Evolutionary conservation across 371 early-diverging fungal genomes (phyloP).

Genomic region (Mucor piriformis): DNA sequence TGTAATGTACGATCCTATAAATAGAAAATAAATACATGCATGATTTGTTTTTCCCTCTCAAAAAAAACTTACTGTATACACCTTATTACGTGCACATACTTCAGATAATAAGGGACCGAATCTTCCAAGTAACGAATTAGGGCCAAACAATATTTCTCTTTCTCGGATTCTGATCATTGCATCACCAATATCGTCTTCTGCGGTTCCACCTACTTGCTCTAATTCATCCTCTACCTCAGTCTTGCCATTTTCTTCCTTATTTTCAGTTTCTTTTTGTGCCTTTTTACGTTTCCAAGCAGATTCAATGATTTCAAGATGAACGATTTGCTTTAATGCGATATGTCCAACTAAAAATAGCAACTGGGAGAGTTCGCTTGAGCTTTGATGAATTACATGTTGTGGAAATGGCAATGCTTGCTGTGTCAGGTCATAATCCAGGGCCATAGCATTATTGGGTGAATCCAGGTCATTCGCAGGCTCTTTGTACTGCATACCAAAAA

Average conservation of each 20-base stretch:
- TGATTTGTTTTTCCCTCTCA: neutral
- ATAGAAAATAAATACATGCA: neutral
- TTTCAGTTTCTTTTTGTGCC: conserved; percentile 33
- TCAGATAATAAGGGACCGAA: conserved; percentile 84
- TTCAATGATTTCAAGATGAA: conserved; percentile 81
- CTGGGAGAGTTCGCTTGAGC: conserved; percentile 78
- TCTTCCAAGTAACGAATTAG: conserved; percentile 70
- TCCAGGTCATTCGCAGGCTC: conserved; percentile 10
- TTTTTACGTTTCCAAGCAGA: conserved; percentile 35
- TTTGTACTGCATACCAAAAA: conserved; percentile 45
- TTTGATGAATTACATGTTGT: conserved; percentile 43
- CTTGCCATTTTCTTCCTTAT: conserved; percentile 22
- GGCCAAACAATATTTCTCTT: conserved; percentile 84
- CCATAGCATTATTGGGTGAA: conserved; percentile 17
- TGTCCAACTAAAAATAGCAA: conserved; percentile 93
- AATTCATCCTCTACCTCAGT: conserved; percentile 67
- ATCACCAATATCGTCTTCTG: conserved; percentile 95
- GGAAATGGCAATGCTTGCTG: conserved; percentile 28
- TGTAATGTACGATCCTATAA: conserved; percentile 79
- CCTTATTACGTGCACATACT: conserved; percentile 80
- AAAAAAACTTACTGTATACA: conserved; percentile 68
- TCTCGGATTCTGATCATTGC: conserved; percentile 85
- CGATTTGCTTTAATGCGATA: conserved; percentile 93
- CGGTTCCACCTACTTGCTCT: conserved; percentile 89
- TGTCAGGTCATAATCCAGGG: conserved; percentile 39